A percentile compares a stretch with the other conserved stretches of the same genome.
phyloP scores from a whole-genome alignment of 2,329 filamentous ascomycete species.

The Epichloe hybrida region DNA sequence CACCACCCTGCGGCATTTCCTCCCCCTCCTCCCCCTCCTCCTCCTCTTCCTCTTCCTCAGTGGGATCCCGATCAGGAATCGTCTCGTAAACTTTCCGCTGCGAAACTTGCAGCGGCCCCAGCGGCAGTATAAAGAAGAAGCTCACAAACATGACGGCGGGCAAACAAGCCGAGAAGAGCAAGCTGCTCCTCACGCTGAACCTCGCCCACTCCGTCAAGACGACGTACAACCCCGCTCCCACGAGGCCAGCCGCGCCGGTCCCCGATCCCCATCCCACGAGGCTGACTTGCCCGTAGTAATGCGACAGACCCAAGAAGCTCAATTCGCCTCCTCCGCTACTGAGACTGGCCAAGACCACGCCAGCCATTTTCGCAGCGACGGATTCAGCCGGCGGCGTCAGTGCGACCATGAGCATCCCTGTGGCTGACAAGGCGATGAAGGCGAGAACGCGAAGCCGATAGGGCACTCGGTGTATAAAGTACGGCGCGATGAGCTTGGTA shows the following conservation, averaged over 20 bases:
- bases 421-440: constrained; percentile 62
- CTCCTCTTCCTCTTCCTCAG: constrained; percentile 20
- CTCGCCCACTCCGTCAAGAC: constrained; percentile 68
- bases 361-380: constrained; percentile 63
- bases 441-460: constrained; percentile 62
- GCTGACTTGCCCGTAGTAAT: constrained; percentile 81
- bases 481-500: constrained; percentile 78
- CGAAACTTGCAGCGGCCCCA: constrained; percentile 43
- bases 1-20: not conserved
- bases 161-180: constrained; percentile 66
- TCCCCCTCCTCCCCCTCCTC: constrained; percentile 15
- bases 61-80: constrained; percentile 29
- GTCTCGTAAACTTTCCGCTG: constrained; percentile 38
- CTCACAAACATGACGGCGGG: constrained; percentile 71
- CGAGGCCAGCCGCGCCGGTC: constrained; percentile 75
- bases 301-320: constrained; percentile 80
- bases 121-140: constrained; percentile 73
- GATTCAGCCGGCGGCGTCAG: constrained; percentile 55
- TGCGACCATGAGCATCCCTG: constrained; percentile 81
- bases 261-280: constrained; percentile 87
- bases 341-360: constrained; percentile 73
- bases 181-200: constrained; percentile 57
- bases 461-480: constrained; percentile 81
- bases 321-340: constrained; percentile 80
- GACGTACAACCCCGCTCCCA: constrained; percentile 81